Evolutionary conservation across 2,329 filamentous ascomycete genomes (phyloP).

Genomic region (Aspergillus ruber): DNA sequence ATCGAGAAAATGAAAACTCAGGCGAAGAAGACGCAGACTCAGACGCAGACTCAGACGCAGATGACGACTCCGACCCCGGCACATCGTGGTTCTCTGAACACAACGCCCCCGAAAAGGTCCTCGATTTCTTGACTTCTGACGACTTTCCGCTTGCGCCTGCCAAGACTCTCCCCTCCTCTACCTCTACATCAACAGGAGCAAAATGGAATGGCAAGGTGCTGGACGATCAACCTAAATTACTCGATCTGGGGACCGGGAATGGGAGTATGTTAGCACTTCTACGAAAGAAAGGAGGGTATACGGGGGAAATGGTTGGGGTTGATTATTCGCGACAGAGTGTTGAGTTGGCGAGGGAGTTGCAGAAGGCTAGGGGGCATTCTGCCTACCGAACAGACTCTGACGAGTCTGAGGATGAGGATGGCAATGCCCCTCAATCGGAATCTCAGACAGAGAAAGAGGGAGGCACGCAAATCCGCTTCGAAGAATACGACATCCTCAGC

Average conservation of each 20-base stretch:
- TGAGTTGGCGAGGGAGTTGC: slow-evolving; percentile 63
- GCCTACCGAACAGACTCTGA: slow-evolving; percentile 27
- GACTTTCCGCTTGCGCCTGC: slow-evolving; percentile 39
- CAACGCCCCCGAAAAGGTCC: slow-evolving; percentile 73
- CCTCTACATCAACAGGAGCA: neutral
- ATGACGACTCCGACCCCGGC: slow-evolving; percentile 68
- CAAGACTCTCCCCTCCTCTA: slow-evolving; percentile 26
- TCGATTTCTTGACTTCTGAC: slow-evolving; percentile 57
- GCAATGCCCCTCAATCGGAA: slow-evolving; percentile 22
- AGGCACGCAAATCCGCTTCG: slow-evolving; percentile 40
- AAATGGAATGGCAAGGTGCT: neutral
- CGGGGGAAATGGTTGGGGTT: slow-evolving; percentile 69
- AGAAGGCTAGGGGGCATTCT: slow-evolving; percentile 28
- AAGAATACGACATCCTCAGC: slow-evolving; percentile 60
- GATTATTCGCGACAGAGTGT: slow-evolving; percentile 79
- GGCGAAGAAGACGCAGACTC: slow-evolving; percentile 72
- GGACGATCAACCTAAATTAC: slow-evolving; percentile 42
- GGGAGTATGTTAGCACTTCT: slow-evolving; percentile 84
- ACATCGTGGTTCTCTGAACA: slow-evolving; percentile 97
- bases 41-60: slow-evolving; percentile 62
- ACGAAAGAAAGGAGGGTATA: slow-evolving; percentile 58
- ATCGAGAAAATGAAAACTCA: slow-evolving; percentile 13
- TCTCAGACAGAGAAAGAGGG: slow-evolving; percentile 3
- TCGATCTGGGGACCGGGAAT: slow-evolving; percentile 92
- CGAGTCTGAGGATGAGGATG: slow-evolving; percentile 47